Conservation (phyloP, 331 rosid species). For the Telfairia occidentalis region DNA sequence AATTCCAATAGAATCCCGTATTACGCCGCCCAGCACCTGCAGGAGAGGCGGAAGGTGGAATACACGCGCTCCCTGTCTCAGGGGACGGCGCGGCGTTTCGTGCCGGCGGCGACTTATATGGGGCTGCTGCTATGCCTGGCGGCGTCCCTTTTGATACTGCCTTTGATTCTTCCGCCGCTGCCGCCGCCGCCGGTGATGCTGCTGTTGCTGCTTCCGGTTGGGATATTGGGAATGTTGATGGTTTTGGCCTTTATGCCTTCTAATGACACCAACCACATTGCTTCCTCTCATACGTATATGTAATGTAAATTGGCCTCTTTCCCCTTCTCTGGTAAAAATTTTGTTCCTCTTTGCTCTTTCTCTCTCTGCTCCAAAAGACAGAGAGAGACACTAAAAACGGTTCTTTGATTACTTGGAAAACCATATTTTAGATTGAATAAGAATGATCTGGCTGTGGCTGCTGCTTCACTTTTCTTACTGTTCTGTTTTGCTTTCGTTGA, state of each 20-base stretch:
- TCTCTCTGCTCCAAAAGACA: background rate
- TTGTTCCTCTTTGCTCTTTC: background rate
- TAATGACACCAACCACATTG: background rate
- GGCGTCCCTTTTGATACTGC: constrained; percentile 3
- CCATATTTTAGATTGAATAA: background rate
- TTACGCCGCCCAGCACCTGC: background rate
- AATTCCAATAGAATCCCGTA: background rate
- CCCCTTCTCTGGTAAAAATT: background rate
- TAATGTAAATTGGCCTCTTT: background rate
- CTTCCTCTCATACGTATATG: constrained; percentile 1
- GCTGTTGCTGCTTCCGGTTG: background rate
- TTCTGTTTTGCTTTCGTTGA: no score
- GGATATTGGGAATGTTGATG: constrained; percentile 2
- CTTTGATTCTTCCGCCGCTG: constrained; percentile 1
- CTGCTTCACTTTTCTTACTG: background rate
- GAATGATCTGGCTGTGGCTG: background rate
- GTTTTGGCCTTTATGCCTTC: constrained; percentile 8
- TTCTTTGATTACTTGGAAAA: background rate
- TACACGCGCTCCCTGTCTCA: background rate
- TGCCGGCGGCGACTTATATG: background rate
- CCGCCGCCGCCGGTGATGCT: constrained; percentile 4
- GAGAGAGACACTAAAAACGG: background rate
- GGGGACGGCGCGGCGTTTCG: background rate
- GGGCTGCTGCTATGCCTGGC: background rate
- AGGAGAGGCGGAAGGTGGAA: background rate